Evolutionary conservation across 1,284 basidiomycete genomes (phyloP), one percentile per base, ranked within the genome.

Genomic region (Papiliotrema fonsecae): DNA sequence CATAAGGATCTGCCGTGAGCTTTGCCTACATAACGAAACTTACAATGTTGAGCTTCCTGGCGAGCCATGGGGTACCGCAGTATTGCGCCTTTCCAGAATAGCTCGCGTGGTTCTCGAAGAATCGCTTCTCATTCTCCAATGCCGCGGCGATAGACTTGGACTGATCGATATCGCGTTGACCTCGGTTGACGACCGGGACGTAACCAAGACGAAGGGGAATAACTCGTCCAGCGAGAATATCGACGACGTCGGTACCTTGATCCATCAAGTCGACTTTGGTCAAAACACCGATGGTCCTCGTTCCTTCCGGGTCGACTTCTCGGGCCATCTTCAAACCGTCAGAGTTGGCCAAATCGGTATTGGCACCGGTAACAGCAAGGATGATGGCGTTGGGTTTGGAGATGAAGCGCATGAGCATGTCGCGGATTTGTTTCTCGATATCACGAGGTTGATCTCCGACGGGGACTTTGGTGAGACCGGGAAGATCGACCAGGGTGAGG

Each of bases 211-310:
- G 85, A 31, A 98, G 80, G 41, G 93, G 93, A 67, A 97, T 97
- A 60, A 81, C 77, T 47, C 94, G 84, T n/a, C 94, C 94, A 26
- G 94, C 94, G 36, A 98, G 83, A 70, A 98, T 97, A 72, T 98
- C 94, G 36, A 97, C 90, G 32, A 97, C 94, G 71, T 98, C 94
- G 9, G 94, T 97, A 43, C 94, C 94, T 63, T 81, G 80, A 77
- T 97, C 94, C 94, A 97, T 97, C 56, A 97, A 77, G 72, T 98
- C 94, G 43, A 98, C 87, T 76, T 98, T 97, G 22, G 94, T 97
- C 66, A 98, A 77, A 18, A 97, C 94, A 81, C 94, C 94, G 61
- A 97, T 96, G 27, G 94, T 98, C 67, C 94, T 81, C 42, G 85
- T 76, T 42, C 94, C 94, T 52, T 97, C 94, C 1, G 93, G 91